Evolutionary conservation across 805 yeast genomes (phyloP).

Genomic region (Sungouiella blattae): DNA sequence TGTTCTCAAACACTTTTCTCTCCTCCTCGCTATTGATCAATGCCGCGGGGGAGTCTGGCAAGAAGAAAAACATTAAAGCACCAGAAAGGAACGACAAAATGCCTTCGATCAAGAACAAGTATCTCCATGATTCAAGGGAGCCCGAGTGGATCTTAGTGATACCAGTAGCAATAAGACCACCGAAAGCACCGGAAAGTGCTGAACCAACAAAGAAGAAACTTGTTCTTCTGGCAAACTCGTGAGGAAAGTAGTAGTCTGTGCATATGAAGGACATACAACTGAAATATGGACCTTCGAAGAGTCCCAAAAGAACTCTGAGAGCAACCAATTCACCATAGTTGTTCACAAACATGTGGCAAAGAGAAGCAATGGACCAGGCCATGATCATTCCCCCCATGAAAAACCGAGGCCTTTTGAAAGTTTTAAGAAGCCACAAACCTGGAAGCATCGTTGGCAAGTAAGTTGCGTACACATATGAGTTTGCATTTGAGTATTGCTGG

Average conservation of each 20-base stretch:
- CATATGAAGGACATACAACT: background rate
- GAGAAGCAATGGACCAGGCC: background rate
- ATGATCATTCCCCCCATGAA: background rate
- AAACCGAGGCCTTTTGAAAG: conserved; percentile 20
- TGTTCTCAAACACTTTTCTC: conserved; percentile 28
- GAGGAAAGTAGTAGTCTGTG: background rate
- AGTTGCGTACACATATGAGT: conserved; percentile 45
- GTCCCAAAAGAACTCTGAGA: background rate
- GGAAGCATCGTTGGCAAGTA: conserved; percentile 42
- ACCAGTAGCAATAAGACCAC: background rate
- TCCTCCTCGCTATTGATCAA: conserved; percentile 40
- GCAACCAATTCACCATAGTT: background rate
- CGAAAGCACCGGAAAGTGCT: background rate
- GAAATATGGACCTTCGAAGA: background rate
- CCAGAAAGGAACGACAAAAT: background rate
- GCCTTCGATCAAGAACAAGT: background rate
- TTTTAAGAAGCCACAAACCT: conserved; percentile 30
- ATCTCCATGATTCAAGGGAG: background rate
- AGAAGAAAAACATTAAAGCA: conserved; percentile 19
- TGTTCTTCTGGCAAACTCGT: background rate
- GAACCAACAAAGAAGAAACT: background rate
- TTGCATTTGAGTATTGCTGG: conserved; percentile 40
- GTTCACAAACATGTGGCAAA: background rate
- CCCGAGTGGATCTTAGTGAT: background rate
- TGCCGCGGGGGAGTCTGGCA: conserved; percentile 38